Conservation (phyloP, 106 monocot genomes). For the Alisma plantagoaquatica region DNA sequence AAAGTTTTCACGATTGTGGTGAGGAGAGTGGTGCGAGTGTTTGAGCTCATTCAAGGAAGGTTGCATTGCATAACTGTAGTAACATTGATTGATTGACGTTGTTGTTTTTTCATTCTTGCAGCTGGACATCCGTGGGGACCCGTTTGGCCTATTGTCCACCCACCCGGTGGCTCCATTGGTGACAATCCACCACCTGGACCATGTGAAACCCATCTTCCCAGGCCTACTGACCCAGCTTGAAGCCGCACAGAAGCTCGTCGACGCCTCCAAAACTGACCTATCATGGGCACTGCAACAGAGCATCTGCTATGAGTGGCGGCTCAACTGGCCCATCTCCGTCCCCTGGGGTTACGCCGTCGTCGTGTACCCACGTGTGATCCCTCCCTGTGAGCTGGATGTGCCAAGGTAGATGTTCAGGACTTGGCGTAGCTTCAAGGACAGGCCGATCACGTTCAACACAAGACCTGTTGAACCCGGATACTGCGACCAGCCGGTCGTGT, state of each 20-base stretch:
- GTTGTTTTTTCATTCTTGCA: slow-evolving; percentile 1
- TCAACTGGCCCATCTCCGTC: slow-evolving; percentile 39
- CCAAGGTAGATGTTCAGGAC: background rate
- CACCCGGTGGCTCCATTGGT: slow-evolving; percentile 64
- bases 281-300: slow-evolving; percentile 57
- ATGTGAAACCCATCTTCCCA: slow-evolving; percentile 59
- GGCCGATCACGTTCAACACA: too few relatives aligned
- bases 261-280: slow-evolving; percentile 42
- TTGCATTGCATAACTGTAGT: too few relatives aligned
- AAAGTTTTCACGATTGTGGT: background rate
- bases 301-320: slow-evolving; percentile 54
- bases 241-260: slow-evolving; percentile 39
- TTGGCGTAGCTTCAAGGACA: too few relatives aligned
- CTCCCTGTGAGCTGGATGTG: background rate
- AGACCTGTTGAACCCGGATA: too few relatives aligned
- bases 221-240: slow-evolving; percentile 28
- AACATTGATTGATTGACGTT: background rate
- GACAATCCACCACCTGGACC: slow-evolving; percentile 82
- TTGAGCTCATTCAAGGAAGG: background rate
- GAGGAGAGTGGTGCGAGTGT: background rate
- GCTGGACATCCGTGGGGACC: slow-evolving; percentile 72
- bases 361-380: too few relatives aligned
- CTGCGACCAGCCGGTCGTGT: too few relatives aligned
- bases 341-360: slow-evolving; percentile 80
- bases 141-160: slow-evolving; percentile 56